Evolutionary conservation across 176 grass and related monocot species (phyloP).

Genomic region (Miscanthus lutarioriparius): DNA sequence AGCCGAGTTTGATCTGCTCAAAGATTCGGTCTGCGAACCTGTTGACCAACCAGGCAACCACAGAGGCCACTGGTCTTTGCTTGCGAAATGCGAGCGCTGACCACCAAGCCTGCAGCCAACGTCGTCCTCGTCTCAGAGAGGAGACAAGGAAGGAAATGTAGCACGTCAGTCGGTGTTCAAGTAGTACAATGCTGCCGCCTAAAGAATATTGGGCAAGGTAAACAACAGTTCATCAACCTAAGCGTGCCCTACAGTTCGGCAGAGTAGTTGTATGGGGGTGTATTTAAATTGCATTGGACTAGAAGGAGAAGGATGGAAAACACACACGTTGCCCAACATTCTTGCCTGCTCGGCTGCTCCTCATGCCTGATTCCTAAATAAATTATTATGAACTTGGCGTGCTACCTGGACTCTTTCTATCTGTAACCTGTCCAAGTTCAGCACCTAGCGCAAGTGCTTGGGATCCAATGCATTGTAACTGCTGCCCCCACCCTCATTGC

Average conservation of each 20-base stretch:
- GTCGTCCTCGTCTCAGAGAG: not conserved
- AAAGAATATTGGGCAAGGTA: conserved; percentile 1
- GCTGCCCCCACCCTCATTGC: not conserved
- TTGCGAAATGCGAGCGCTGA: not conserved
- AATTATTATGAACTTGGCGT: not conserved
- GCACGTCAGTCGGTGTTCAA: not conserved
- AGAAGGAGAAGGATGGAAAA: not conserved
- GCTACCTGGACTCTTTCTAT: not conserved
- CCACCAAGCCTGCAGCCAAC: not conserved
- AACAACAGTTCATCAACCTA: not conserved
- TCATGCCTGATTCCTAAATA: not conserved
- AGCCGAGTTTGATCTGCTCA: conserved; percentile 25
- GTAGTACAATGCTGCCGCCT: not conserved
- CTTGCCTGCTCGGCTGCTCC: not conserved
- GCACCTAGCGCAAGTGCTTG: conserved; percentile 1
- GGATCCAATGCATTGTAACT: conserved; percentile 18
- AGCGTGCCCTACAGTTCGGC: not conserved
- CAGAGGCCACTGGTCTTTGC: not conserved
- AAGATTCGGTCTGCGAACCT: conserved; percentile 27
- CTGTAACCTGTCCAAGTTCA: conserved; percentile 13
- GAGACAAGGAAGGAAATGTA: not conserved
- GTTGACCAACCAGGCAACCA: not conserved
- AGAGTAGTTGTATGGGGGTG: not conserved
- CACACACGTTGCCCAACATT: conserved; percentile 2
- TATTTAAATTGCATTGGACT: not conserved